phyloP scores from a whole-genome alignment of 768 basidiomycete species.

The Crassisporium funariophilum region DNA sequence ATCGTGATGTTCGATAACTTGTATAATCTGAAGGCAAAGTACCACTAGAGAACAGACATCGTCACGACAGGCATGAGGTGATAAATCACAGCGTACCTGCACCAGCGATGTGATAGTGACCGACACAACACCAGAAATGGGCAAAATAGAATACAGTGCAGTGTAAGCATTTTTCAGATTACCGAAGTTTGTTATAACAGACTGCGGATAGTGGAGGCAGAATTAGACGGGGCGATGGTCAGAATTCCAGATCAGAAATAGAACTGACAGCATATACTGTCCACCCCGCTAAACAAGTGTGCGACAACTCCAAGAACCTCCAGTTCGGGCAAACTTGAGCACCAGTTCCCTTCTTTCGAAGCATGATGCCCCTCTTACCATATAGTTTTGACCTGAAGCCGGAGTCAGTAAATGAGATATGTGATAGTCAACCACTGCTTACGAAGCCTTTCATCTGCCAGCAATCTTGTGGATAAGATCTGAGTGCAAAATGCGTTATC shows the following conservation, averaged over 20 bases:
- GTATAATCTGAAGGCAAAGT: conserved; percentile 14
- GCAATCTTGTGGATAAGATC: conserved; percentile 3
- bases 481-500: neutral
- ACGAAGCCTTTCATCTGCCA: conserved; percentile 10
- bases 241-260: too few relatives aligned
- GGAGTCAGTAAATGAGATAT: neutral
- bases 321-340: neutral
- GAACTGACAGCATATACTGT: conserved; percentile 6
- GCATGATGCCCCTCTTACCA: too few relatives aligned
- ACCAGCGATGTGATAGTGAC: conserved; percentile 9
- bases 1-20: neutral
- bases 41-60: conserved; percentile 4
- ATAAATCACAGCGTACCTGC: conserved; percentile 8
- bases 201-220: too few relatives aligned
- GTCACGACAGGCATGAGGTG: neutral
- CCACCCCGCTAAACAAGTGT: conserved; percentile 2
- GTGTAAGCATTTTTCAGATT: neutral
- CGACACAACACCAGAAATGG: conserved; percentile 7
- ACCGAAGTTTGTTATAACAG: conserved; percentile 9
- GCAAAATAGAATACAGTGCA: conserved; percentile 2
- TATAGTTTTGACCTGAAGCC: conserved; percentile 12
- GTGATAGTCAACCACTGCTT: neutral
- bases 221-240: too few relatives aligned
- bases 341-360: too few relatives aligned
- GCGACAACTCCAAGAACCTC: conserved; percentile 12